Evolutionary conservation across 148 eudicot genomes (phyloP).

Genomic region (Camellia lanceoleosa): DNA sequence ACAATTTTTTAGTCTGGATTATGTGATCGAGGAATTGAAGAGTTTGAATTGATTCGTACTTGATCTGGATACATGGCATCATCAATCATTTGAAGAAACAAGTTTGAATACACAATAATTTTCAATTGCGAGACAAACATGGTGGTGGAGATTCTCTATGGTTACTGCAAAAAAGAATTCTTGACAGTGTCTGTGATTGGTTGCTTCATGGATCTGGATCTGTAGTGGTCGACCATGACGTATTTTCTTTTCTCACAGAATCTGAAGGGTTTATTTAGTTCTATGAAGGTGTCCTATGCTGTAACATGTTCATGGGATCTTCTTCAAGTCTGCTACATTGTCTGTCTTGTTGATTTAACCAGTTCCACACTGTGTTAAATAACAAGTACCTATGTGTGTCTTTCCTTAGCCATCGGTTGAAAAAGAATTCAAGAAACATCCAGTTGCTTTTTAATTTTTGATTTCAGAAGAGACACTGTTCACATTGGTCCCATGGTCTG

Average conservation of each 20-base stretch:
- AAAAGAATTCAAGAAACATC: neutral
- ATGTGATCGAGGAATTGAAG: neutral
- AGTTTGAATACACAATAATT: neutral
- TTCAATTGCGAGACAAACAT: neutral
- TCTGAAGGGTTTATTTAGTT: neutral
- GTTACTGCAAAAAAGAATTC: neutral
- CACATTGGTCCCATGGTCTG: neutral
- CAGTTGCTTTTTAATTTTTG: neutral
- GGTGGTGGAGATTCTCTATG: neutral
- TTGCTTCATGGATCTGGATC: constrained; percentile 8
- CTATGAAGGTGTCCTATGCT: constrained; percentile 6
- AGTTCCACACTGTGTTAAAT: neutral
- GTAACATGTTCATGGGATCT: neutral
- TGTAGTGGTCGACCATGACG: neutral
- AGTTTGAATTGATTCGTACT: neutral
- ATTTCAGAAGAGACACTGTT: neutral
- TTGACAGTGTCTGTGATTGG: neutral
- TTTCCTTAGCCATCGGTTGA: neutral
- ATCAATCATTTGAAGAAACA: neutral
- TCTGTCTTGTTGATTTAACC: neutral
- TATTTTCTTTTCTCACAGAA: neutral
- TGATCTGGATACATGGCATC: constrained; percentile 4
- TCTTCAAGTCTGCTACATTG: constrained; percentile 8
- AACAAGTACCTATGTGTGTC: neutral
- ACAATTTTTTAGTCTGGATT: neutral